Evolutionary conservation across 305 asterid genomes (phyloP), one percentile per base, ranked within the genome.

Genomic region (Fraxinus latifolia): DNA sequence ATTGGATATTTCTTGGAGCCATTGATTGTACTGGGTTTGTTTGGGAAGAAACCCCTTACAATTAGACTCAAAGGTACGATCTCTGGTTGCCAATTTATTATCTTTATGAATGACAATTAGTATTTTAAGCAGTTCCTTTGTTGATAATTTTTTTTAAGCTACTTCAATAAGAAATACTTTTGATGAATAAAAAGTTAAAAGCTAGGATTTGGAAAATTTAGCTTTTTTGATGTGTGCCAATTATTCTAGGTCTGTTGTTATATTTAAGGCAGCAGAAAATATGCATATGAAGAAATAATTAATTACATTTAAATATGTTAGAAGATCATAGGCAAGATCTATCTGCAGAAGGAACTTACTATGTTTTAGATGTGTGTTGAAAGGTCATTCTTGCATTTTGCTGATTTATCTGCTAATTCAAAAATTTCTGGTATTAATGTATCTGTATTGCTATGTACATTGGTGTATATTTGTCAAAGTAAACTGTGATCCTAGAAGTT

Each of bases 1-100:
- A 89, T 96, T 50, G 94, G 97, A 3, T 96, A 93, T 78, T 96
- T 91, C 83, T 36, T 96, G 88, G 98, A 93, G 91, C 98, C 98
- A 0, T 82, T 96, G 91, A 82, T 94, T 60, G 87, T 96, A 78
- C 84, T 96, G 50, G 92, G 92, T 74, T 88, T 96, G 88, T 96
- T 93, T 84, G 98, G 94, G 90, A 94, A 91, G 92, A 93, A 88
- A 86, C 90, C 97, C 23, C 94, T 94, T 12, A 50, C 76, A 80
- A 93, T 96, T 83, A 84, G 82, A 85, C 98, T 96, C 53, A 86
- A 73, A 90, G 99, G 99, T 92, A 87, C 21, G 32, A 6, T 14
- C 23, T 36, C 76, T 83, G 44, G 31, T 36, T 79, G 68, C 55
- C 44, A 14, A 3, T 76, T 71, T 65, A 53, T 81, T 25, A 42